Evolutionary conservation across 2,329 filamentous ascomycete species (phyloP), one percentile per base, ranked within the genome.

Genomic region (Diaporthe ilicicola): DNA sequence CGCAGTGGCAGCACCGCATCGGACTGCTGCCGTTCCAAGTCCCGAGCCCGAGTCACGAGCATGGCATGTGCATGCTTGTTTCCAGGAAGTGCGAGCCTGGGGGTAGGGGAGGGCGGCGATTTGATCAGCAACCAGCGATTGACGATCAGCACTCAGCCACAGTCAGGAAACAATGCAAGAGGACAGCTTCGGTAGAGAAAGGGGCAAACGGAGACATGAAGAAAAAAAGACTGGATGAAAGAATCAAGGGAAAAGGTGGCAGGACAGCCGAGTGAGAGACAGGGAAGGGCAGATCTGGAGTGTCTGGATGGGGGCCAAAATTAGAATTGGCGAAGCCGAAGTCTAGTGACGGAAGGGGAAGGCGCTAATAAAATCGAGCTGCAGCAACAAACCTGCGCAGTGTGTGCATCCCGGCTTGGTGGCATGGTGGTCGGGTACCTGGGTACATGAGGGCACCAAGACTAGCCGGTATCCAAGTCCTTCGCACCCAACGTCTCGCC

Each of bases 281-380:
- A 56, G 65, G 53, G 53, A 56, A 67, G 13, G 24, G 34, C 15
- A 29, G 24, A 22, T 54, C 48, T 54, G 34, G 48, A 32, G n/a
- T 9, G 46, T 46, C 65, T 59, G 53, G 32, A 39, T 50, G 66
- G 53, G 53, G 66, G 66, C 53, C 66, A 68, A 55, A 59, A 12
- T 68, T 68, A 68, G 66, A 68, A 68, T 42, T 51, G 66, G 66
- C 34, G 48, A 54, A 22, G 62, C 62, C 62, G 59, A 64, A 64
- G 59, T 37, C 59, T 64, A 64, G 59, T 19, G 44, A 64, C 44
- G 2, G n/a, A 64, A 64, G n/a, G 59, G 59, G 59, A 62, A 64
- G 59, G 59, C 56, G 56, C 37, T 62, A 29, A 24, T 62, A 29
- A 24, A 48, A 37, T 24, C 42, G 48, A 48, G 42, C 59, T 48